Conservation (phyloP, 1,284 basidiomycete genomes). For the Malassezia globosa region DNA sequence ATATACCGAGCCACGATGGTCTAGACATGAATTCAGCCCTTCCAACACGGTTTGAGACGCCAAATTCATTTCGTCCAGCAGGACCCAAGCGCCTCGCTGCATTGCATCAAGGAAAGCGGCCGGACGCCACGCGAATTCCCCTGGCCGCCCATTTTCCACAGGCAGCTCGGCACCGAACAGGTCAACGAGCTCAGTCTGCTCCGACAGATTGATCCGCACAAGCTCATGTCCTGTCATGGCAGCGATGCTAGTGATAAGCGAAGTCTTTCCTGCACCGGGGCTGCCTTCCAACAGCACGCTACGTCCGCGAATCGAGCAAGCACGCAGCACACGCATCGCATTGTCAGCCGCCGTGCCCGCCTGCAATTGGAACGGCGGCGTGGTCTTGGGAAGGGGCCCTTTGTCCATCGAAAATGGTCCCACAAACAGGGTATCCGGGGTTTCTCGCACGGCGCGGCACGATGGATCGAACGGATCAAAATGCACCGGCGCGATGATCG, state of each 20-base stretch:
- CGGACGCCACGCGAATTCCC: constrained; percentile 94
- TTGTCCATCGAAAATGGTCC: constrained; percentile 65
- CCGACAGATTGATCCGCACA: constrained; percentile 94
- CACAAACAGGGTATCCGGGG: constrained; percentile 53
- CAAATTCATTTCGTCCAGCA: constrained; percentile 97
- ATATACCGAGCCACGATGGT: constrained; percentile 89
- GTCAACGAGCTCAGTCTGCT: constrained; percentile 94
- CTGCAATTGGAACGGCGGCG: not conserved
- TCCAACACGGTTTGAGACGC: constrained; percentile 85
- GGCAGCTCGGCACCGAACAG: constrained; percentile 94
- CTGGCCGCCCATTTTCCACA: constrained; percentile 76
- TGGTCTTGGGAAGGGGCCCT: constrained; percentile 49
- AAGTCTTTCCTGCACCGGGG: constrained; percentile 98
- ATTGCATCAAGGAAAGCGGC: constrained; percentile 89
- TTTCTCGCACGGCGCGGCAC: constrained; percentile 48
- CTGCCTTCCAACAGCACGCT: constrained; percentile 92
- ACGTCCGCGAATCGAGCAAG: constrained; percentile 69
- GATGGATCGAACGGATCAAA: constrained; percentile 38
- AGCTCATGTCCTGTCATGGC: constrained; percentile 66
- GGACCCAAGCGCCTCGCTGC: constrained; percentile 66
- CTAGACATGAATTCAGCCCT: constrained; percentile 89
- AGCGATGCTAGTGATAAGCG: constrained; percentile 76
- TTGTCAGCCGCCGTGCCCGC: constrained; percentile 84
- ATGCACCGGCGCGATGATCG: constrained; percentile 46
- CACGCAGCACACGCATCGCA: constrained; percentile 76